These are phyloP conservation scores for Bidens hawaiensis DNA, from an alignment of 140 eudicot genomes.

Conservation along the genomic window DNA sequence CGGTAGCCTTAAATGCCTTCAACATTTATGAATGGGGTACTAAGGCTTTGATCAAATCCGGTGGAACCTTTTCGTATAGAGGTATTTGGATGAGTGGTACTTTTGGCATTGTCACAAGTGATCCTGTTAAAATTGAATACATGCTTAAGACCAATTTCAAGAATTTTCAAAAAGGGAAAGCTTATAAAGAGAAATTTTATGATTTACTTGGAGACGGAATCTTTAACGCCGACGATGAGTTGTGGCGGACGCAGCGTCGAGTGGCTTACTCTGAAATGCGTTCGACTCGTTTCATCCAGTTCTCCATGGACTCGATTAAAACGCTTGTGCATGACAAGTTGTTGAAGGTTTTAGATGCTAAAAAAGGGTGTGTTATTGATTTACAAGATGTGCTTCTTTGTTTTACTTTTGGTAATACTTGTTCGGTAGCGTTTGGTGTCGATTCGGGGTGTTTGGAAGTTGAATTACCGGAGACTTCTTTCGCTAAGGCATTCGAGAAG, in stretches of 20 bases:
- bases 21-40: slow-evolving; percentile 47
- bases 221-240: slow-evolving; percentile 53
- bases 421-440: slow-evolving; percentile 54
- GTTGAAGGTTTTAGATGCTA: slow-evolving; percentile 31
- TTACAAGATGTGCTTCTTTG: slow-evolving; percentile 61
- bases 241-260: slow-evolving; percentile 49
- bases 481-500: slow-evolving; percentile 57
- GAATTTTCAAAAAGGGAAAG: slow-evolving; percentile 55
- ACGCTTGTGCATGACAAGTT: slow-evolving; percentile 42
- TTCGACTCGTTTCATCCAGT: slow-evolving; percentile 33
- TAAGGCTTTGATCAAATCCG: slow-evolving; percentile 27
- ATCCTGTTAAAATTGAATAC: slow-evolving; percentile 51
- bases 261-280: slow-evolving; percentile 58
- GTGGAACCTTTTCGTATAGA: slow-evolving; percentile 37
- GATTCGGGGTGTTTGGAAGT: slow-evolving; percentile 52
- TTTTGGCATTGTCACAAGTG: slow-evolving; percentile 40
- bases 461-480: slow-evolving; percentile 43
- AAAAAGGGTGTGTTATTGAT: slow-evolving; percentile 34
- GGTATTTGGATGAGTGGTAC: slow-evolving; percentile 44
- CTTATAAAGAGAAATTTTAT: slow-evolving; percentile 41
- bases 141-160: slow-evolving; percentile 59
- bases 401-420: slow-evolving; percentile 57
- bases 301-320: slow-evolving; percentile 30
- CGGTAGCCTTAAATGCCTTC: slow-evolving; percentile 16
- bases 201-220: slow-evolving; percentile 70